phyloP scores from a whole-genome alignment of 2,329 filamentous ascomycete genomes.

The Hypoxylon sp. region DNA sequence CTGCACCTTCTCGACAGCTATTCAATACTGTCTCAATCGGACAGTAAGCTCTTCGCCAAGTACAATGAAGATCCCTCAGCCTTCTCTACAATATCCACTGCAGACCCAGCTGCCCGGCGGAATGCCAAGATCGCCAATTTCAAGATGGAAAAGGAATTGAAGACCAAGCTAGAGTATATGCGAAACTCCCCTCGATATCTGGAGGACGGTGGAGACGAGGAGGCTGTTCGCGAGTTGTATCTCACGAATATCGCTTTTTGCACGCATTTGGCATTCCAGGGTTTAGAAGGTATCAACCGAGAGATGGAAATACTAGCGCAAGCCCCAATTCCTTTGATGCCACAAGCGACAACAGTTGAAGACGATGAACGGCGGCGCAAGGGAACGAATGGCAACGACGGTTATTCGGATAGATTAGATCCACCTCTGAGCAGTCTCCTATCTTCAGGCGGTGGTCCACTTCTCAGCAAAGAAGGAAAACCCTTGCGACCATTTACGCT shows the following conservation, averaged over 20 bases:
- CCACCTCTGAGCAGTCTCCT: conserved; percentile 67
- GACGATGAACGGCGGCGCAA: conserved; percentile 62
- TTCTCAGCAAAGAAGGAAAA: conserved; percentile 84
- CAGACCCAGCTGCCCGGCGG: conserved; percentile 75
- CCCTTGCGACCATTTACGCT: conserved; percentile 93
- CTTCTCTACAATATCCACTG: conserved; percentile 79
- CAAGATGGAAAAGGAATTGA: conserved; percentile 86
- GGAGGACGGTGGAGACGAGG: conserved; percentile 81
- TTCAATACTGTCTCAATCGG: conserved; percentile 74
- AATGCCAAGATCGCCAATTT: conserved; percentile 90
- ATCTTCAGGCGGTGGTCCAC: conserved; percentile 72
- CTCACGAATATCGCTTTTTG: conserved; percentile 81
- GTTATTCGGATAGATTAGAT: conserved; percentile 83
- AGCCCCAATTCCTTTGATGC: conserved; percentile 70
- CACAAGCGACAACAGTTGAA: conserved; percentile 62
- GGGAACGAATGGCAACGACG: conserved; percentile 58
- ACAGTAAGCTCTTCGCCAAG: conserved; percentile 78
- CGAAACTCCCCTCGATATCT: conserved; percentile 60
- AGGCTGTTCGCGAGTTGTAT: conserved; percentile 83
- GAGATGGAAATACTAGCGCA: conserved; percentile 86
- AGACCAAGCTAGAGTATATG: conserved; percentile 79
- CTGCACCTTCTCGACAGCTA: conserved; percentile 84
- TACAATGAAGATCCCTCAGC: conserved; percentile 80
- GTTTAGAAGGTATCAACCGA: conserved; percentile 87
- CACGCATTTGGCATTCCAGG: conserved; percentile 85